Percentiles rank a stretch among this genome's conserved stretches.
Evolutionary conservation across 805 yeast genomes (phyloP).

Genomic region (Wickerhamomyces canadensis): DNA sequence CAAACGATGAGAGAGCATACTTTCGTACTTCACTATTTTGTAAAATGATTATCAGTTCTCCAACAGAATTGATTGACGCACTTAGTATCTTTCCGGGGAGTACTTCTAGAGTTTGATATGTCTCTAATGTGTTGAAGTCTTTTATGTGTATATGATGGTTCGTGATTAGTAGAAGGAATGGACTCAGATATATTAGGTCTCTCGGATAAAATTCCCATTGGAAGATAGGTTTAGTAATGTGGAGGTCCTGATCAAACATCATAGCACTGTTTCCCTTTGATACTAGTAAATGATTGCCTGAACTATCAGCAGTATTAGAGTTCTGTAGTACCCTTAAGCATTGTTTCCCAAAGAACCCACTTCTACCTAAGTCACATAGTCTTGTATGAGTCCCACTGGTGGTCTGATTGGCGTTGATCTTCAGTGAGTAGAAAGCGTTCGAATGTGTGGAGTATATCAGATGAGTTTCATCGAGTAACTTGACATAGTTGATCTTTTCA

Average conservation of each 20-base stretch:
- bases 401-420: neutral
- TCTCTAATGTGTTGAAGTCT: slow-evolving; percentile 30
- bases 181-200: neutral
- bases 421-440: neutral
- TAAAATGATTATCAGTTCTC: neutral
- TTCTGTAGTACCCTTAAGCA: neutral
- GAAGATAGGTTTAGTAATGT: neutral
- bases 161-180: slow-evolving; percentile 5
- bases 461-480: slow-evolving; percentile 15
- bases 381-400: neutral
- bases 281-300: neutral
- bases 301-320: neutral
- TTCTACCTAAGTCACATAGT: neutral
- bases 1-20: neutral
- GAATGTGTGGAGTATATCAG: neutral
- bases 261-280: slow-evolving; percentile 7
- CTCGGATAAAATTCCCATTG: slow-evolving; percentile 9
- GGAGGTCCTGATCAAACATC: neutral
- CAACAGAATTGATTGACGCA: neutral
- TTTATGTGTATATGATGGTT: slow-evolving; percentile 30
- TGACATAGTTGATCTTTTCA: slow-evolving; percentile 22
- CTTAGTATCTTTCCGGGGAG: slow-evolving; percentile 12
- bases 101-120: slow-evolving; percentile 29
- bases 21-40: neutral
- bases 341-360: slow-evolving; percentile 2